These are phyloP conservation scores for Dactylonectria macrodidyma DNA, from an alignment of 2,329 filamentous ascomycete genomes.

Conservation along the genomic window DNA sequence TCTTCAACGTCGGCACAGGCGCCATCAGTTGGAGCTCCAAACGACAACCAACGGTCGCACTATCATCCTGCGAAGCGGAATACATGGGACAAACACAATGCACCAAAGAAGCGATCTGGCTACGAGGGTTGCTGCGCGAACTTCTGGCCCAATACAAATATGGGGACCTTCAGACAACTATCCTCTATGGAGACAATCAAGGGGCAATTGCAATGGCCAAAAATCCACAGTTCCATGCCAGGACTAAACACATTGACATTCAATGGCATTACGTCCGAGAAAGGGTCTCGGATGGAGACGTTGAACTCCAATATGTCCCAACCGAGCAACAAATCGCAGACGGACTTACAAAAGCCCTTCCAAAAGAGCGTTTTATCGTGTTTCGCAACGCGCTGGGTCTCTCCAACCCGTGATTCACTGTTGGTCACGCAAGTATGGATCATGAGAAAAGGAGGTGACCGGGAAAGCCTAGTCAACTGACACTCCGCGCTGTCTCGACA, in stretches of 20 bases:
- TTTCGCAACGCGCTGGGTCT: neutral
- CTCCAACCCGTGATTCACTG: no score
- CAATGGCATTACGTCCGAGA: conserved; percentile 16
- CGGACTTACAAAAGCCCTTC: conserved; percentile 14
- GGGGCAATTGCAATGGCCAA: conserved; percentile 9
- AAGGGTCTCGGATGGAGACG: conserved; percentile 10
- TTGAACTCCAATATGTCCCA: conserved; percentile 13
- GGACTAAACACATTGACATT: conserved; percentile 15
- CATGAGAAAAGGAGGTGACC: neutral
- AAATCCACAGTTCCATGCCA: conserved; percentile 15
- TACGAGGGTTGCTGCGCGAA: no score
- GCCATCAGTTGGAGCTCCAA: no score
- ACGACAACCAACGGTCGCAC: no score
- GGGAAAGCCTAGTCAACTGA: no score
- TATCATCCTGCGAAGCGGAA: no score
- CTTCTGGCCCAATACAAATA: conserved; percentile 8
- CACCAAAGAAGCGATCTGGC: no score
- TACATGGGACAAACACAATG: no score
- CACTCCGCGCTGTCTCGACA: no score
- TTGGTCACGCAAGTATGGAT: no score
- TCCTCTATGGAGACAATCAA: conserved; percentile 7
- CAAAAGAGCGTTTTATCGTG: neutral
- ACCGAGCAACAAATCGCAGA: conserved; percentile 13
- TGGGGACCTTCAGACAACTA: conserved; percentile 10
- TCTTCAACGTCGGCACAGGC: no score